phyloP scores from a whole-genome alignment of 2,329 filamentous ascomycete species.

The Exophiala calicioides region DNA sequence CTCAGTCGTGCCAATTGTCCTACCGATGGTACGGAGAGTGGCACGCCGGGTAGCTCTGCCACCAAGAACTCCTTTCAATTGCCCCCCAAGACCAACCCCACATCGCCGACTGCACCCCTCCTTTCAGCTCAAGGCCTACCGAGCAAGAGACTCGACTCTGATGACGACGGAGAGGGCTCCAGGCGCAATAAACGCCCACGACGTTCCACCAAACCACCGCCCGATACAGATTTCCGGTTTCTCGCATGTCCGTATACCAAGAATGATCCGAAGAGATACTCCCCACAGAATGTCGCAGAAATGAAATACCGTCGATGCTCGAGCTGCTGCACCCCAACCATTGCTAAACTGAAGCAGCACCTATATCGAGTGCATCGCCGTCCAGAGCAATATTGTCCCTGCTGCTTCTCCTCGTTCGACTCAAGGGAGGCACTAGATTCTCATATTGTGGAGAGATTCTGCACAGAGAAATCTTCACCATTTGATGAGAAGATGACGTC shows the following conservation, averaged over 20 bases:
- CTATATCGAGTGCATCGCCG: slow-evolving; percentile 17
- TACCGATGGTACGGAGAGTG: slow-evolving; percentile 1
- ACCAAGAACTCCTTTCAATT: background rate
- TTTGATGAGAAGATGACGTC: slow-evolving; percentile 22
- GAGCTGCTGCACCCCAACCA: slow-evolving; percentile 6
- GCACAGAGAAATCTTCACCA: background rate
- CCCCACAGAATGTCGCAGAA: slow-evolving; percentile 10
- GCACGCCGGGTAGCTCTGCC: slow-evolving; percentile 1
- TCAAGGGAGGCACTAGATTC: background rate
- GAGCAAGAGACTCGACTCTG: background rate
- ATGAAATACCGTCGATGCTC: slow-evolving; percentile 15
- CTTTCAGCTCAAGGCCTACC: background rate
- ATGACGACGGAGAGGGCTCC: slow-evolving; percentile 4
- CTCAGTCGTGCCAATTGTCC: background rate
- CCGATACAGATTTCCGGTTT: slow-evolving; percentile 24
- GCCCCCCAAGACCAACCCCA: background rate
- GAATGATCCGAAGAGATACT: slow-evolving; percentile 13
- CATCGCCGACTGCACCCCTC: background rate
- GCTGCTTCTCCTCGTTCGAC: slow-evolving; percentile 11
- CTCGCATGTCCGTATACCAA: slow-evolving; percentile 37
- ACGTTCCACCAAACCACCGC: background rate
- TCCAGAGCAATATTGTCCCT: slow-evolving; percentile 10
- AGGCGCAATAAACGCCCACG: slow-evolving; percentile 1
- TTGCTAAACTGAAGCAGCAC: slow-evolving; percentile 19
- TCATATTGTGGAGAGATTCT: slow-evolving; percentile 10